Evolutionary conservation across 345 rosid genomes (phyloP).

Genomic region (Salix viminalis): DNA sequence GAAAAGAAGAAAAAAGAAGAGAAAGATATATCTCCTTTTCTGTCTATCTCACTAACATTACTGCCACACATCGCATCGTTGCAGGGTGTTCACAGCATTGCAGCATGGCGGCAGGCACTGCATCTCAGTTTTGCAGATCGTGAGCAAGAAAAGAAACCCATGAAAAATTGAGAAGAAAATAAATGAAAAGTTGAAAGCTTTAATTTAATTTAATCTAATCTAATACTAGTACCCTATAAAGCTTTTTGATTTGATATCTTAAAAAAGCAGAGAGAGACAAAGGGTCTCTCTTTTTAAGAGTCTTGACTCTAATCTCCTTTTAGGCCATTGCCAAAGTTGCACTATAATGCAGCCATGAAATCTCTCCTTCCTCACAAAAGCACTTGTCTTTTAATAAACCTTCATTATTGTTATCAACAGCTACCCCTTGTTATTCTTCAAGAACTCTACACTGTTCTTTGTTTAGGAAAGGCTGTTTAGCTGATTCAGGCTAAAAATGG

Average conservation of each 20-base stretch:
- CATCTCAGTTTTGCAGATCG: constrained; percentile 13
- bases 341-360: constrained; percentile 40
- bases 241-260: constrained; percentile 35
- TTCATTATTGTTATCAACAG: background rate
- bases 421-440: background rate
- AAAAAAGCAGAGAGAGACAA: constrained; percentile 5
- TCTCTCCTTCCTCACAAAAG: constrained; percentile 7
- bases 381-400: background rate
- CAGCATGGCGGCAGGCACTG: constrained; percentile 43
- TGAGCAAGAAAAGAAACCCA: constrained; percentile 6
- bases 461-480: background rate
- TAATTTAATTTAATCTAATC: background rate
- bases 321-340: constrained; percentile 31
- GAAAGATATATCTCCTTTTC: background rate
- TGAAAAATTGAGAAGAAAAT: background rate
- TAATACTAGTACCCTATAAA: constrained; percentile 8
- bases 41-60: background rate
- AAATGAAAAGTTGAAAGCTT: constrained; percentile 9
- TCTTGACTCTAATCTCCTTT: constrained; percentile 11
- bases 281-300: constrained; percentile 14
- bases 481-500: constrained; percentile 38
- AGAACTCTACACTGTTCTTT: background rate
- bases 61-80: constrained; percentile 42
- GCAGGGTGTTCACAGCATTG: constrained; percentile 41
- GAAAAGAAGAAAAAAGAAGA: too few species aligned